These are phyloP conservation scores for Mortierella sp. DNA, from an alignment of 371 early-diverging fungal species.

Conservation along the genomic window DNA sequence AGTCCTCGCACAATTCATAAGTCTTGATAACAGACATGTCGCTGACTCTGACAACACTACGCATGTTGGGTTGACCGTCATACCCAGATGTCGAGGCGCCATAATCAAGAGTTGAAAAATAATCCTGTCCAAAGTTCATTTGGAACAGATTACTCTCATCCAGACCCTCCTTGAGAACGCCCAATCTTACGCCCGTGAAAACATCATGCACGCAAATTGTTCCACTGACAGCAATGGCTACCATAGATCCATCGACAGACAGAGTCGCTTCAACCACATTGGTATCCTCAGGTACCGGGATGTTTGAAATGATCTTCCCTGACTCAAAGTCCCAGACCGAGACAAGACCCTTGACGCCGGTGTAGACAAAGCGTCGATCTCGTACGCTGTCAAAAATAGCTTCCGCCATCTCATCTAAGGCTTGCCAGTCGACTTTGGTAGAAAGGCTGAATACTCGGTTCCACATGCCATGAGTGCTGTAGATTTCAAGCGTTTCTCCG, in stretches of 20 bases:
- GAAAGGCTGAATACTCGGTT: not conserved
- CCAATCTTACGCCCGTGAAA: slow-evolving; percentile 9
- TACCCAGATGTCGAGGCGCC: not conserved
- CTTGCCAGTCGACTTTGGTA: not conserved
- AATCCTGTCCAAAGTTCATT: slow-evolving; percentile 4
- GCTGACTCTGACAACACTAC: slow-evolving; percentile 10
- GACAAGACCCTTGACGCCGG: slow-evolving; percentile 4
- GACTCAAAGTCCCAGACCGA: slow-evolving; percentile 22
- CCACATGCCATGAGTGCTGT: slow-evolving; percentile 12
- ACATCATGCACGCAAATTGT: slow-evolving; percentile 8
- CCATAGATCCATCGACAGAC: slow-evolving; percentile 6
- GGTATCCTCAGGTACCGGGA: not conserved
- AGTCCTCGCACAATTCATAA: slow-evolving; percentile 3
- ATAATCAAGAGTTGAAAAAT: not conserved
- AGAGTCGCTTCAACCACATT: not conserved
- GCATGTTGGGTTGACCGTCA: not conserved
- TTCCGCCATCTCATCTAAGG: not conserved
- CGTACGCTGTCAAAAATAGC: not conserved
- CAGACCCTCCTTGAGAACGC: not conserved
- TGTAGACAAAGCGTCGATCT: slow-evolving; percentile 10
- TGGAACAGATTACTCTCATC: not conserved
- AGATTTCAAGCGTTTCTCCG: not conserved
- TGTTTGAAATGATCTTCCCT: slow-evolving; percentile 11
- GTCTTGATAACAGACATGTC: not conserved
- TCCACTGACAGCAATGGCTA: not conserved